Evolutionary conservation across 768 basidiomycete species (phyloP).

Genomic region (Gymnopilus dilepis): DNA sequence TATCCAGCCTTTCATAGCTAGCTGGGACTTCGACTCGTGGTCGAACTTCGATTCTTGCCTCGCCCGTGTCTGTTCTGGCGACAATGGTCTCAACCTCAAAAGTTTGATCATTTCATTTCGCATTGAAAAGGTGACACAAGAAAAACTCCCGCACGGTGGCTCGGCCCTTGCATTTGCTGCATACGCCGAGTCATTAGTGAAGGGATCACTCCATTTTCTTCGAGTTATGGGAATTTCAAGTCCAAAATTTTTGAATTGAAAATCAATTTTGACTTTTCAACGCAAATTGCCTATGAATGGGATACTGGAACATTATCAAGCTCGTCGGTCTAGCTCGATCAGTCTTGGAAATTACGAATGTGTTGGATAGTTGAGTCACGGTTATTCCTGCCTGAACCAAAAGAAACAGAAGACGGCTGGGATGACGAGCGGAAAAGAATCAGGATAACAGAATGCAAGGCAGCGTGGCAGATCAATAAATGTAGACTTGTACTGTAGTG

Average conservation of each 20-base stretch:
- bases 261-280: neutral
- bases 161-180: neutral
- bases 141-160: neutral
- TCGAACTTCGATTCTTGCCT: neutral
- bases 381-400: too few species aligned
- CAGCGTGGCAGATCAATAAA: too few species aligned
- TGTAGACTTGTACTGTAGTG: too few species aligned
- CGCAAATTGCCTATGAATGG: neutral
- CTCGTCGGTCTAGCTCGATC: too few species aligned
- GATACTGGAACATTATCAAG: too few species aligned
- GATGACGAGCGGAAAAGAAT: too few species aligned
- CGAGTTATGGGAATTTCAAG: neutral
- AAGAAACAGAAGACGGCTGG: too few species aligned
- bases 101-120: neutral
- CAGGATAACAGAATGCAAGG: too few species aligned
- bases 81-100: neutral
- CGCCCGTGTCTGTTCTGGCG: neutral
- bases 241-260: neutral
- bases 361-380: too few species aligned
- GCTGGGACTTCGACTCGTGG: neutral
- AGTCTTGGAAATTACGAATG: too few species aligned
- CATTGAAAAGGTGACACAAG: neutral
- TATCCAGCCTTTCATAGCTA: too few species aligned
- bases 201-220: neutral
- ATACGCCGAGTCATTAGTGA: neutral